Percentiles rank a stretch among this genome's conserved stretches.
Evolutionary conservation across 2,329 filamentous ascomycete genomes (phyloP).

Genomic region (Monilinia laxa): DNA sequence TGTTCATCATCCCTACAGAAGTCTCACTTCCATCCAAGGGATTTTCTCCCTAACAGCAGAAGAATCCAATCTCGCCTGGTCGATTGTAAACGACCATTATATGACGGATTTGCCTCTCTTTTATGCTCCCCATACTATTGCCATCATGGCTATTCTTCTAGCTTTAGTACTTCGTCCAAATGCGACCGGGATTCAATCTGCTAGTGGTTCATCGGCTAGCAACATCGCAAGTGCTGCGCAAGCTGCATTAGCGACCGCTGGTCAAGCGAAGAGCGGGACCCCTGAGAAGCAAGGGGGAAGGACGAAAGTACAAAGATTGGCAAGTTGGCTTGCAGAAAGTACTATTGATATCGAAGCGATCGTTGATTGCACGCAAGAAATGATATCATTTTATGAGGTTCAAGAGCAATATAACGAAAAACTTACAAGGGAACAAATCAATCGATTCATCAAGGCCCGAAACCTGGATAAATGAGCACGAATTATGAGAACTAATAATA

Average conservation of each 20-base stretch:
- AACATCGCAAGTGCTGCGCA: slow-evolving; percentile 41
- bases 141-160: slow-evolving; percentile 67
- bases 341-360: slow-evolving; percentile 67
- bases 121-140: slow-evolving; percentile 67
- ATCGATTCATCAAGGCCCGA: slow-evolving; percentile 42
- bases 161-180: slow-evolving; percentile 66
- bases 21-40: slow-evolving; percentile 60
- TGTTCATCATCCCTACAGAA: slow-evolving; percentile 71
- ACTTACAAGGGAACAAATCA: slow-evolving; percentile 41
- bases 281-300: slow-evolving; percentile 31
- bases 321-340: slow-evolving; percentile 69
- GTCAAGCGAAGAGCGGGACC: slow-evolving; percentile 31
- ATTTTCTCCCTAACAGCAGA: slow-evolving; percentile 61
- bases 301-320: slow-evolving; percentile 51
- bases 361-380: slow-evolving; percentile 69
- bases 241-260: slow-evolving; percentile 37
- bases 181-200: slow-evolving; percentile 46
- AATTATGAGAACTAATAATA: background rate
- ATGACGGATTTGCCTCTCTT: slow-evolving; percentile 68
- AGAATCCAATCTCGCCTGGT: slow-evolving; percentile 65
- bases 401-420: slow-evolving; percentile 43
- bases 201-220: slow-evolving; percentile 40
- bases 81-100: slow-evolving; percentile 72
- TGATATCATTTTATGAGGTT: slow-evolving; percentile 68
- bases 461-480: slow-evolving; percentile 39